A percentile compares a stretch with the other conserved stretches of the same genome.
Evolutionary conservation across 2,329 filamentous ascomycete species (phyloP).

Genomic region (Fusarium brevicatenulatum): DNA sequence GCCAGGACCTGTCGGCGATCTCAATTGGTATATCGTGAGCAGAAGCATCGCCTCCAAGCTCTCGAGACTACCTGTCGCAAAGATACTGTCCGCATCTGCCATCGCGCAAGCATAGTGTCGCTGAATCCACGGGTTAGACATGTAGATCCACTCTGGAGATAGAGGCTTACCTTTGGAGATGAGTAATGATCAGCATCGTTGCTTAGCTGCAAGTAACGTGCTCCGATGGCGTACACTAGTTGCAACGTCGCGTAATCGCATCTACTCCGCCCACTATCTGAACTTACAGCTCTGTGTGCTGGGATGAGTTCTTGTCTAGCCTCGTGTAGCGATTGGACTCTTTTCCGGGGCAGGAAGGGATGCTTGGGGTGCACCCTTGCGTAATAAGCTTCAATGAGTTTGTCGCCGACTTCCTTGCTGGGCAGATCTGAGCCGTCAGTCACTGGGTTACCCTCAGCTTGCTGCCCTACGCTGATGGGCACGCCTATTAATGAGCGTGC

Average conservation of each 20-base stretch:
- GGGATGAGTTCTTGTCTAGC: not conserved
- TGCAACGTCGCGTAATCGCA: conserved; percentile 1
- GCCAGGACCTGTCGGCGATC: not conserved
- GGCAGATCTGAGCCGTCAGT: not conserved
- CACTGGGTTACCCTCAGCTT: accelerated
- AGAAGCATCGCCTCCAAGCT: conserved; percentile 1
- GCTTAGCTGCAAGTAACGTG: conserved; percentile 3
- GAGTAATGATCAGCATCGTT: not conserved
- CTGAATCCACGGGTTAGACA: not conserved
- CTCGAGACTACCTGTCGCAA: not conserved
- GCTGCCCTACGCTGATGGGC: not conserved
- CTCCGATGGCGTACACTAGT: not conserved
- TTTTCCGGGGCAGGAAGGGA: not conserved
- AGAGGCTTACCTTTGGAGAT: not conserved
- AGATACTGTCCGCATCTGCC: not conserved
- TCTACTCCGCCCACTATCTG: accelerated
- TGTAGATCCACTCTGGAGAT: accelerated
- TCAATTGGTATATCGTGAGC: conserved; percentile 4
- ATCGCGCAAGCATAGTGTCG: not conserved
- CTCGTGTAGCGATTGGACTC: not conserved
- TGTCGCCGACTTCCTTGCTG: not conserved
- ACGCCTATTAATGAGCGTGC: not conserved
- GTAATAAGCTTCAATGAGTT: not conserved
- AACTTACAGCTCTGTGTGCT: not conserved
- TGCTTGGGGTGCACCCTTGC: conserved; percentile 1